Conservation (phyloP, 306 rosid species). For the Arachis stenosperma region DNA sequence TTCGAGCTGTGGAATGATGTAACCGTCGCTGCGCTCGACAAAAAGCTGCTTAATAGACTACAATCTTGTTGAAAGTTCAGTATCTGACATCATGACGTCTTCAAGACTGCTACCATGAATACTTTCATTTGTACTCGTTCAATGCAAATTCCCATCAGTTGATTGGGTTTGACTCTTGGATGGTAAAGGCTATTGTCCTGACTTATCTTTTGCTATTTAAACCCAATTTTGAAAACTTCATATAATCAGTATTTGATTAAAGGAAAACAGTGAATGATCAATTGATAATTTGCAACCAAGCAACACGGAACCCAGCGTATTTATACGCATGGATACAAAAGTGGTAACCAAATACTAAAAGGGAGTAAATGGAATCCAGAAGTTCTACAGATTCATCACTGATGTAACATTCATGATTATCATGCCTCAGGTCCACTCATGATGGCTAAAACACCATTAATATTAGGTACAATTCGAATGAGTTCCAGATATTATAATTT, state of each 20-base stretch:
- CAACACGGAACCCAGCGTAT: neutral
- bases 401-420: neutral
- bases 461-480: too few species aligned
- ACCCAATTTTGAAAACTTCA: too few species aligned
- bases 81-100: conserved; percentile 52
- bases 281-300: conserved; percentile 12
- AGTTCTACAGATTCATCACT: neutral
- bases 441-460: neutral
- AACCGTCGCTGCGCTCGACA: conserved; percentile 63
- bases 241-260: too few species aligned
- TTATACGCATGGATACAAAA: conserved; percentile 23
- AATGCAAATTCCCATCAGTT: conserved; percentile 46
- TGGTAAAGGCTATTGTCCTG: conserved; percentile 49
- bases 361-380: neutral
- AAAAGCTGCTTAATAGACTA: conserved; percentile 60
- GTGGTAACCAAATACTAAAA: neutral
- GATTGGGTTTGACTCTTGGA: conserved; percentile 41
- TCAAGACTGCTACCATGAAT: conserved; percentile 41
- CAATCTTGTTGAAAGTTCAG: conserved; percentile 53
- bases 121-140: conserved; percentile 44
- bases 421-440: neutral
- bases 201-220: conserved; percentile 56
- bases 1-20: conserved; percentile 83
- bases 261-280: neutral
- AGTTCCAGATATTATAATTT: too few species aligned